Evolutionary conservation across 2,329 filamentous ascomycete genomes (phyloP), one percentile per base, ranked within the genome.

Genomic region (Calonectria leucothoes): DNA sequence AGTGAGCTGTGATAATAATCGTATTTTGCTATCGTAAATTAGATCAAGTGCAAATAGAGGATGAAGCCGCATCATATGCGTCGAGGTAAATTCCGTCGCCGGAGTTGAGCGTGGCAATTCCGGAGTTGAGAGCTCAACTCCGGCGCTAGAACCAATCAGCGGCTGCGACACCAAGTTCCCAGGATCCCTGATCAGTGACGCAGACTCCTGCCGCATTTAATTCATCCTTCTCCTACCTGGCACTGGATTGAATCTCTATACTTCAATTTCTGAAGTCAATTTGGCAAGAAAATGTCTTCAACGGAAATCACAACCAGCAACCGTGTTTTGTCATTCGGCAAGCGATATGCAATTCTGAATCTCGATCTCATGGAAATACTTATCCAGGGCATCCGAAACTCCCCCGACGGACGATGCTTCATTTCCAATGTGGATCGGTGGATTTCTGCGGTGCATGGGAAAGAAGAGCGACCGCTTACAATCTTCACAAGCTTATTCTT

Each of bases 351-450:
- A 6, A 51, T 77, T 10, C 69, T 76, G 14, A 75, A 87, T 74
- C 80, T 87, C n/a, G 86, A 87, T 75, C 76, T 84, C 15, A 86
- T 86, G 80, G 79, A 82, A 29, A 78, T 78, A 55, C 81, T 87
- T 6, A 82, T 87, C 37, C 74, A 81, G 65, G 71, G 76, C 15
- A 73, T 86, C 59, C 78, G 82, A 49, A 72, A 81, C 35, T 84
- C 83, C 0, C 27, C 81, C 1, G 79, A 83, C 33, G 52, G 66
- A 25, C 37, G 33, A 29, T 1, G 11, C 5, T 68, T 61, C 23
- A 49, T 68, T 27, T 61, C 37, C 14, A 59, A 48, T 20, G 7
- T 55, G 6, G 17, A 17, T 11, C 65, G 52, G 8, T 68, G 51
- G 66, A 68, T 59, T 29, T n/a, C 23, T 10, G 66, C 52, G 8